Conservation (phyloP, 805 yeast genomes). For the Brettanomyces naardenensis region DNA sequence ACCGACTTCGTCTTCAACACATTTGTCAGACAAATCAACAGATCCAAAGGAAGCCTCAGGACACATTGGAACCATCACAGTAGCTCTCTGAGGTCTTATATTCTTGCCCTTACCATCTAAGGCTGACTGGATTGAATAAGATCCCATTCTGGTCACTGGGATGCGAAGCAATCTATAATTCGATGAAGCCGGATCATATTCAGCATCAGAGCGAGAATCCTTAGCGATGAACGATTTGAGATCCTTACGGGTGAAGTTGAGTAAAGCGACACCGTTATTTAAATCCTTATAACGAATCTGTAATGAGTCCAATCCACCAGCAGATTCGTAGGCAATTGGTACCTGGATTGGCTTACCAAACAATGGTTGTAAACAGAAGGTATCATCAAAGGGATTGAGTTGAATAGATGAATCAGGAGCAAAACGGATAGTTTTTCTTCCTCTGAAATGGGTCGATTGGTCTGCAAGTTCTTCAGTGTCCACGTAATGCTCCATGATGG, state of each 20-base stretch:
- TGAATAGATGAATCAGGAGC: constrained; percentile 87
- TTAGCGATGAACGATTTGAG: constrained; percentile 29
- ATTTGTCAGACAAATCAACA: constrained; percentile 33
- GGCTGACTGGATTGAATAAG: constrained; percentile 64
- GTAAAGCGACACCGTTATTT: constrained; percentile 35
- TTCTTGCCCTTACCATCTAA: constrained; percentile 50
- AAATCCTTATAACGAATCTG: constrained; percentile 58
- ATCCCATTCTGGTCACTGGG: constrained; percentile 64
- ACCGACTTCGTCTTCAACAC: constrained; percentile 52
- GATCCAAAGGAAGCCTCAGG: constrained; percentile 55
- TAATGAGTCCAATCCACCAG: constrained; percentile 59
- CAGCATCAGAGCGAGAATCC: constrained; percentile 8
- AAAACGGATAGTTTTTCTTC: constrained; percentile 77
- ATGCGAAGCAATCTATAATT: constrained; percentile 46
- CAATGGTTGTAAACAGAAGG: constrained; percentile 48
- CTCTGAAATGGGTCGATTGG: constrained; percentile 64
- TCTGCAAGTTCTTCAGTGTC: constrained; percentile 31
- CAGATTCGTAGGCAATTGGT: constrained; percentile 77
- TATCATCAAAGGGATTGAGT: constrained; percentile 65
- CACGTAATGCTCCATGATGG: constrained; percentile 25
- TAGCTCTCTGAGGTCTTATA: constrained; percentile 51
- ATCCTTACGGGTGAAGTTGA: constrained; percentile 52
- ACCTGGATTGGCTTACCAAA: constrained; percentile 32
- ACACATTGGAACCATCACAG: constrained; percentile 63
- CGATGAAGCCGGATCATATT: constrained; percentile 15